phyloP scores from a whole-genome alignment of 345 rosid species.

The Boechera stricta region DNA sequence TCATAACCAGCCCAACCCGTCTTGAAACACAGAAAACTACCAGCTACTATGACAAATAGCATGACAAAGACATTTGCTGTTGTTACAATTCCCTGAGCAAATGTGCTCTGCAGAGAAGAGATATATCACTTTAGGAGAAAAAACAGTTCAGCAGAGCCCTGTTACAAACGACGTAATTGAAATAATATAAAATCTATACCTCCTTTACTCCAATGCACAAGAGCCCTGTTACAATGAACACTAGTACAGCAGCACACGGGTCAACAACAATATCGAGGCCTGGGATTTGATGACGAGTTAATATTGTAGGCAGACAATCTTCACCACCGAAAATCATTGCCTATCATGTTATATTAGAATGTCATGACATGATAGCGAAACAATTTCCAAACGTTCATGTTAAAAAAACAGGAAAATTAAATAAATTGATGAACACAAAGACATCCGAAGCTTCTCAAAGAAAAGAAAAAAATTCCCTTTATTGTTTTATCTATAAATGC shows the following conservation, averaged over 20 bases:
- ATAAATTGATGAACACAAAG: not conserved
- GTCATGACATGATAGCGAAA: not conserved
- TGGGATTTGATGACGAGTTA: conserved; percentile 87
- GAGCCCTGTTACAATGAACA: conserved; percentile 80
- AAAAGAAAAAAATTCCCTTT: not conserved
- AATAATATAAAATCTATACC: conserved; percentile 48
- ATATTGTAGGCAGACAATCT: conserved; percentile 67
- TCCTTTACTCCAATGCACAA: conserved; percentile 94
- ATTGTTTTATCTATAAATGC: not conserved
- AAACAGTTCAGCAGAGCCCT: not conserved
- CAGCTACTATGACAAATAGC: conserved; percentile 84
- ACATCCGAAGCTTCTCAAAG: not conserved
- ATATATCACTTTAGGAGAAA: not conserved
- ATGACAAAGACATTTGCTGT: conserved; percentile 76
- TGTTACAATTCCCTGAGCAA: conserved; percentile 81
- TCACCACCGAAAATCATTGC: conserved; percentile 90
- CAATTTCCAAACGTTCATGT: not conserved
- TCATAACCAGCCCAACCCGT: conserved; percentile 90
- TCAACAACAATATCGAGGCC: conserved; percentile 83
- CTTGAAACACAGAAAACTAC: conserved; percentile 81
- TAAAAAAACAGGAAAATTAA: not conserved
- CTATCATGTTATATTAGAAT: conserved; percentile 42
- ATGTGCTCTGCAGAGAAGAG: conserved; percentile 67
- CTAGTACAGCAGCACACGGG: conserved; percentile 87
- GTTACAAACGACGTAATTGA: not conserved